A percentile compares a stretch with the other conserved stretches of the same genome.
phyloP scores from a whole-genome alignment of 2,329 filamentous ascomycete genomes.

The Penicillium sp. region DNA sequence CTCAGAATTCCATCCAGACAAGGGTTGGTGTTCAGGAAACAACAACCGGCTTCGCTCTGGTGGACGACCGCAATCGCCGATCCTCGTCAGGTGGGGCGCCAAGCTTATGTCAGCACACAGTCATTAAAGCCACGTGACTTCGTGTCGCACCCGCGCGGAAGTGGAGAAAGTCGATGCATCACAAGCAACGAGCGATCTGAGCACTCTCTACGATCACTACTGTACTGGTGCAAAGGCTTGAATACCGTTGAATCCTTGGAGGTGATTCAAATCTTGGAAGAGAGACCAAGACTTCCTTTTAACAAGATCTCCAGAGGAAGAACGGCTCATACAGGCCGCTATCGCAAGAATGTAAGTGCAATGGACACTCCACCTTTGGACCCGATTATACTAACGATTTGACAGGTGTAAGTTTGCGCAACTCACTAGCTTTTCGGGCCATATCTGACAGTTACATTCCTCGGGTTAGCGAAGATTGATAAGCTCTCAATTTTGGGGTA shows the following conservation, averaged over 20 bases:
- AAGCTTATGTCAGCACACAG: conserved; percentile 13
- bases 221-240: neutral
- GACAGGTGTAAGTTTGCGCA: conserved; percentile 41
- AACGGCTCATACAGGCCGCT: conserved; percentile 3
- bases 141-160: conserved; percentile 32
- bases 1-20: neutral
- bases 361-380: conserved; percentile 9
- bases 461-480: conserved; percentile 74
- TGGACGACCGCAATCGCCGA: conserved; percentile 19
- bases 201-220: conserved; percentile 7
- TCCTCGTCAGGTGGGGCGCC: conserved; percentile 24
- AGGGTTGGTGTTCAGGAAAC: conserved; percentile 1
- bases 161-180: conserved; percentile 30
- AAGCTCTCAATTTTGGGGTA: conserved; percentile 84
- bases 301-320: neutral
- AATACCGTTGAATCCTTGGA: neutral
- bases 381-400: conserved; percentile 24
- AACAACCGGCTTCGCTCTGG: conserved; percentile 5
- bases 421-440: neutral
- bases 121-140: conserved; percentile 29
- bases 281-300: no score
- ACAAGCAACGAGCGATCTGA: conserved; percentile 25
- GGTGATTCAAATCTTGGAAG: neutral
- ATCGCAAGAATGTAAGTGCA: conserved; percentile 27
- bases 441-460: conserved; percentile 13